These are phyloP conservation scores for Pseudocercospora ulei DNA, from an alignment of 2,329 filamentous ascomycete species.

Conservation along the genomic window DNA sequence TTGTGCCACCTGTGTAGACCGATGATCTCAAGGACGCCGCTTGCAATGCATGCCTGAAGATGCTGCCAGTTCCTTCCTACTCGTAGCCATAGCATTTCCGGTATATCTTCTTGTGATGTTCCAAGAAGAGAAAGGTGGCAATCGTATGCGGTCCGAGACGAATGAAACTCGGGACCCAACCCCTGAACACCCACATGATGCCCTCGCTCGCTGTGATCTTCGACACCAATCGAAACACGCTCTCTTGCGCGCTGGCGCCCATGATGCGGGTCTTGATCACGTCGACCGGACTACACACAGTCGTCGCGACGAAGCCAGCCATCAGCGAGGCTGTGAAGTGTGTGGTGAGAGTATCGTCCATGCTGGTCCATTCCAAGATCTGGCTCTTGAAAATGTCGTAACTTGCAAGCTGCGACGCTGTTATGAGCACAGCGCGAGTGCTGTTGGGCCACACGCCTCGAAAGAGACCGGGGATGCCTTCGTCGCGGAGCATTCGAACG, in stretches of 20 bases:
- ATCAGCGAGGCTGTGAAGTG: conserved; percentile 71
- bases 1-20: neutral
- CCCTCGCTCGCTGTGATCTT: conserved; percentile 64
- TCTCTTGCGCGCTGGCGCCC: conserved; percentile 51
- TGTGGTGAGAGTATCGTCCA: conserved; percentile 59
- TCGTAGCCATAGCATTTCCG: conserved; percentile 34
- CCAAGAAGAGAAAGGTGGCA: conserved; percentile 74
- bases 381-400: conserved; percentile 73
- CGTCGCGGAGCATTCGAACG: conserved; percentile 73
- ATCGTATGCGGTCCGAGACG: conserved; percentile 67
- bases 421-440: conserved; percentile 76
- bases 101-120: conserved; percentile 75
- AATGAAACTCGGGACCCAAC: conserved; percentile 73
- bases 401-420: conserved; percentile 68
- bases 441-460: conserved; percentile 78
- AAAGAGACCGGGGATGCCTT: conserved; percentile 67
- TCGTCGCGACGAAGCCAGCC: conserved; percentile 74
- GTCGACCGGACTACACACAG: conserved; percentile 73
- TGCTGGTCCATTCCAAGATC: conserved; percentile 55
- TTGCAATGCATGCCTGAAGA: neutral
- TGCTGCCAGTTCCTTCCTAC: conserved; percentile 2
- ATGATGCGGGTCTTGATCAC: conserved; percentile 85
- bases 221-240: conserved; percentile 50
- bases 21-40: neutral
- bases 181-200: conserved; percentile 74